Evolutionary conservation across 176 grass and related monocot genomes (phyloP), one percentile per base, ranked within the genome.

Genomic region (Oryza nivara): DNA sequence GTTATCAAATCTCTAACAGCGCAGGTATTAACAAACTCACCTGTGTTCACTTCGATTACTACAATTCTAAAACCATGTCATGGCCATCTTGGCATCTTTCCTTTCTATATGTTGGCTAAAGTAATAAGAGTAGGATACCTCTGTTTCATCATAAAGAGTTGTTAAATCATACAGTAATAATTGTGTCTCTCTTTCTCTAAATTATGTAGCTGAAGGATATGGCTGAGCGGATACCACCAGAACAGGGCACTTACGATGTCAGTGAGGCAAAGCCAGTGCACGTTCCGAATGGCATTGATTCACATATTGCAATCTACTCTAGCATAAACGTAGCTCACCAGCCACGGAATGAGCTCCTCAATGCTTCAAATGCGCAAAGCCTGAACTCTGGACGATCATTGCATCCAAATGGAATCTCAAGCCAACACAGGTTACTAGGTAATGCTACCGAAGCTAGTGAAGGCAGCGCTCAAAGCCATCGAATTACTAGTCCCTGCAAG

Each of bases 1-100:
- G 96, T 98, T 77, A 95, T 98, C 89, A 98, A 98, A 92, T 92
- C 96, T 48, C 81, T 98, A 87, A 95, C 96, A 16, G 88, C 96
- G 11, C 93, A 98, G 92, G 96, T 98, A 85, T 60, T 60, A 63
- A 23, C 58, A 63, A 63, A 0, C 11, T 63, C 3, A 63, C 58
- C 58, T 23, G 58, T 2, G 20, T 19, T 63, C 17, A 60, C 52
- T 38, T 60, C 3, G 12, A 19, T 48, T 13, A 12, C 14, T 76
- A 13, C 32, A n/a, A 4, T 66, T 72, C 66, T 60, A 9, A 66
- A 49, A 47, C 65, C 13, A 47, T 44, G 11, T 64, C 47, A 49
- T 22, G 56, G 9, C 56, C 17, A 60, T 56, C 47, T 12, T 75
- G 12, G 61, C n/a, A 0, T 75, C 19, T 36, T 49, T 66, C 26